Evolutionary conservation across 257 asterid species (phyloP), one percentile per base, ranked within the genome.

Genomic region (Scutellaria galericulata): DNA sequence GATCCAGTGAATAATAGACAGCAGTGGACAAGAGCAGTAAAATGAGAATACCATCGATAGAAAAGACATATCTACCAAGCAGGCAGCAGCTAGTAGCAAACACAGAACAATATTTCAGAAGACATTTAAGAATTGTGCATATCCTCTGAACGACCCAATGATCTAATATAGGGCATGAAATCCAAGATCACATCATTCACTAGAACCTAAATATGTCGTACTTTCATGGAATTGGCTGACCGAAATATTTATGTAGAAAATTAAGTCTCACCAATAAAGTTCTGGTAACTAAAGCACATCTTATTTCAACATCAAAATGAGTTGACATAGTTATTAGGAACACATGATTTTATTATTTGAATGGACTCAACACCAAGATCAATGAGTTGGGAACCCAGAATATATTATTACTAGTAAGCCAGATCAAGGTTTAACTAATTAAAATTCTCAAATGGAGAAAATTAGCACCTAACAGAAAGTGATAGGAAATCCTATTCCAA

Each of bases 11-110:
- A 75, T 39, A 4, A 31, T n/a, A 48, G 72, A 41, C 51, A 66
- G 64, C 72, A 73, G 35, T 24, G 45, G 73, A 75, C 55, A 55
- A 41, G 11, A 14, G 61, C 61, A 57, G 63, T 14, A 71, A 71
- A 65, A 22, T 24, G 45, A 69, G 54, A 22, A 39, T 18, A 64
- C n/a, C 68, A 64, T 41, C 52, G 18, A 62, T 7, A 46, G 45
- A 68, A 40, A 60, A 63, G 47, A 44, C 14, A 68, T 5, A 48
- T 41, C 35, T 46, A 39, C 62, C 42, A 78, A 55, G 64, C 42
- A 27, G 37, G 37, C 37, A 31, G 5, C 5, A 31, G 20, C 61
- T 24, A 55, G 27, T 5, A 5, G 31, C 63, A 51, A 18, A 76
- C 20, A 61, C 15, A 18, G 46, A 72, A 13, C 39, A 50, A n/a